Conservation (phyloP, 768 basidiomycete species). For the Leccinum variicolor region DNA sequence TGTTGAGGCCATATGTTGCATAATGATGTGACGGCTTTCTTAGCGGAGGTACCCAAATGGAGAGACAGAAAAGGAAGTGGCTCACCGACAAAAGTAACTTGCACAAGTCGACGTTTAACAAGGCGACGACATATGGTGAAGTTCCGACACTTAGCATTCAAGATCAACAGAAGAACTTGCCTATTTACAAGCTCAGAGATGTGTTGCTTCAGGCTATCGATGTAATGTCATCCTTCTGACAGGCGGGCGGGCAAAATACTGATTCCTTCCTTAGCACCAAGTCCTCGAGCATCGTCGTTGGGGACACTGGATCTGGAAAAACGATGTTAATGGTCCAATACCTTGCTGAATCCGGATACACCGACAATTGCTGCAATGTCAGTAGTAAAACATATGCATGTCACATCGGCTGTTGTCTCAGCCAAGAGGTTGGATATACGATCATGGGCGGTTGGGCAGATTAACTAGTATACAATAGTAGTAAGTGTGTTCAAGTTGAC, state of each 20-base stretch:
- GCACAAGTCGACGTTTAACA: constrained; percentile 79
- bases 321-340: constrained; percentile 99
- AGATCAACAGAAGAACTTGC: constrained; percentile 87
- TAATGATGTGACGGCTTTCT: too few species aligned
- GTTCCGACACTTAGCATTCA: constrained; percentile 88
- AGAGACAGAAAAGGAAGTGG: too few species aligned
- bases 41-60: too few species aligned
- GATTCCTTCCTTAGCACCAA: constrained; percentile 51
- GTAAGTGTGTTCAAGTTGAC: constrained; percentile 30
- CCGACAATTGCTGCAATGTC: constrained; percentile 97
- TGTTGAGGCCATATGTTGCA: too few species aligned
- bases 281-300: constrained; percentile 97
- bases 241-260: constrained; percentile 5
- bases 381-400: constrained; percentile 97
- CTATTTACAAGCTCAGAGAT: constrained; percentile 93
- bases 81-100: too few species aligned
- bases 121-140: constrained; percentile 93
- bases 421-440: constrained; percentile 97
- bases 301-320: constrained; percentile 98
- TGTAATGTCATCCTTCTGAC: constrained; percentile 42
- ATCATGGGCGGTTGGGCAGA: constrained; percentile 43
- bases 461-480: constrained; percentile 36
- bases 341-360: constrained; percentile 90
- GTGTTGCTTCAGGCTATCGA: constrained; percentile 88
- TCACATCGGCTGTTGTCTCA: constrained; percentile 92